Percentiles rank a stretch among this genome's conserved stretches.
These are phyloP conservation scores for Cercospora brassicicola DNA, from an alignment of 2,329 filamentous ascomycete species.

Conservation along the genomic window DNA sequence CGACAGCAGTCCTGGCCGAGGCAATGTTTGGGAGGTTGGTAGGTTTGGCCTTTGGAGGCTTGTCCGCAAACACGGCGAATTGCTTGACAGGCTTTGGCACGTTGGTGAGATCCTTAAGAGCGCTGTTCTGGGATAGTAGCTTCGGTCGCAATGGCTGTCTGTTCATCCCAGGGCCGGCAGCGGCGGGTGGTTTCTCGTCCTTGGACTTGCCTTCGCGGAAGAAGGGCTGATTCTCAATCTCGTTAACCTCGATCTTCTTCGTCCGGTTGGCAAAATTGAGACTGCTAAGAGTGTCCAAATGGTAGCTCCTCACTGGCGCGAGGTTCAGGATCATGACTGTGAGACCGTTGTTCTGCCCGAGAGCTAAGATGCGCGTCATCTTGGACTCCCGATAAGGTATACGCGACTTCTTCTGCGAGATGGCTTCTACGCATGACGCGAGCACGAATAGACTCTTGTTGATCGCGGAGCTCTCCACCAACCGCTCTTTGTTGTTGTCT, in stretches of 20 bases:
- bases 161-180: slow-evolving; percentile 43
- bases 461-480: slow-evolving; percentile 95
- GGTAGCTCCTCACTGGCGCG: slow-evolving; percentile 85
- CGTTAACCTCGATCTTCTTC: slow-evolving; percentile 92
- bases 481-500: slow-evolving; percentile 85
- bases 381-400: slow-evolving; percentile 95
- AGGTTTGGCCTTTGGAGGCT: slow-evolving; percentile 50
- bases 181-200: slow-evolving; percentile 39
- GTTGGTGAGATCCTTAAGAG: slow-evolving; percentile 52
- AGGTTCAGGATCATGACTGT: slow-evolving; percentile 97
- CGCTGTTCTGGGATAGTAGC: slow-evolving; percentile 69
- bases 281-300: slow-evolving; percentile 89
- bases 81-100: slow-evolving; percentile 72
- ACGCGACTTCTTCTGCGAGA: slow-evolving; percentile 70
- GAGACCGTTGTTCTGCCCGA: slow-evolving; percentile 92
- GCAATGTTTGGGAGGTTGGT: slow-evolving; percentile 32
- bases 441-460: slow-evolving; percentile 96
- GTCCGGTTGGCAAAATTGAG: slow-evolving; percentile 93
- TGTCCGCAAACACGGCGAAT: slow-evolving; percentile 85
- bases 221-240: slow-evolving; percentile 92
- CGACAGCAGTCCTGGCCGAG: slow-evolving; percentile 19
- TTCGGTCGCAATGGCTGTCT: slow-evolving; percentile 80
- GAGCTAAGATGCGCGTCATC: slow-evolving; percentile 90
- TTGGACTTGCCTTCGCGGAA: slow-evolving; percentile 51
- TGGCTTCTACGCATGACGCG: slow-evolving; percentile 93